A percentile compares a stretch with the other conserved stretches of the same genome.
Conservation (phyloP, 257 asterid genomes). For the Orobanche coerulescens region DNA sequence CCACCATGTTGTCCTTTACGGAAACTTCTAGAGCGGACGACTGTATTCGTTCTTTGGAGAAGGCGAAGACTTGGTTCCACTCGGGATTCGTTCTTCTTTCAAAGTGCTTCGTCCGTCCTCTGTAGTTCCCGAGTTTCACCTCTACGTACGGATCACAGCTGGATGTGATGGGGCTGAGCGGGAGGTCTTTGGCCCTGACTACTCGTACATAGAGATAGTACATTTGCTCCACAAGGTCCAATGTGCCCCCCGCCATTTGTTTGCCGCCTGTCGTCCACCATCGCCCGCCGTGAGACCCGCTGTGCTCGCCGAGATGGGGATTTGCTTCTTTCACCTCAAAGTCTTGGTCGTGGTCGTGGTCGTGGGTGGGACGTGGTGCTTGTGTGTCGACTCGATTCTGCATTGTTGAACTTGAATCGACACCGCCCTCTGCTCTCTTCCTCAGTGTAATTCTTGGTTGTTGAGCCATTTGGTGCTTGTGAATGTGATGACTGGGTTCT, state of each 20-base stretch:
- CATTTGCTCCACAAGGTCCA: constrained; percentile 74
- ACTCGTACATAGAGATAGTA: constrained; percentile 65
- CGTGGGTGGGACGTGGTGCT: constrained; percentile 15
- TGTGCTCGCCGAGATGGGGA: constrained; percentile 43
- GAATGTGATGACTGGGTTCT: constrained; percentile 31
- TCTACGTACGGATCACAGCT: constrained; percentile 59
- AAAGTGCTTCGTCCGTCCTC: constrained; percentile 46
- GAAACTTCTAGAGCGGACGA: constrained; percentile 59
- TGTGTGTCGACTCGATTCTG: constrained; percentile 33
- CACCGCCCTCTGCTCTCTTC: constrained; percentile 25
- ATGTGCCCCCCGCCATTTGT: constrained; percentile 37
- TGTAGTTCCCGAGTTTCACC: constrained; percentile 74
- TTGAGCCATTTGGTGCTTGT: constrained; percentile 32
- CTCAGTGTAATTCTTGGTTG: constrained; percentile 30
- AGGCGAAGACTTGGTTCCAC: constrained; percentile 76
- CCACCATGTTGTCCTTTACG: constrained; percentile 52
- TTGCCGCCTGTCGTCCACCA: constrained; percentile 55
- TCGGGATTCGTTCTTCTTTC: constrained; percentile 49
- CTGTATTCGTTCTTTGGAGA: constrained; percentile 64
- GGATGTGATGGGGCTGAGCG: constrained; percentile 30
- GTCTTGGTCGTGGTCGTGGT: constrained; percentile 29
- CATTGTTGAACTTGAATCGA: constrained; percentile 23
- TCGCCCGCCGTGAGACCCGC: constrained; percentile 30
- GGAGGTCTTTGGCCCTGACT: constrained; percentile 61
- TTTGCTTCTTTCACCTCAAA: constrained; percentile 61